A percentile compares a stretch with the other conserved stretches of the same genome.
phyloP scores from a whole-genome alignment of 148 eudicot species.

The Dianthus caryophyllus region DNA sequence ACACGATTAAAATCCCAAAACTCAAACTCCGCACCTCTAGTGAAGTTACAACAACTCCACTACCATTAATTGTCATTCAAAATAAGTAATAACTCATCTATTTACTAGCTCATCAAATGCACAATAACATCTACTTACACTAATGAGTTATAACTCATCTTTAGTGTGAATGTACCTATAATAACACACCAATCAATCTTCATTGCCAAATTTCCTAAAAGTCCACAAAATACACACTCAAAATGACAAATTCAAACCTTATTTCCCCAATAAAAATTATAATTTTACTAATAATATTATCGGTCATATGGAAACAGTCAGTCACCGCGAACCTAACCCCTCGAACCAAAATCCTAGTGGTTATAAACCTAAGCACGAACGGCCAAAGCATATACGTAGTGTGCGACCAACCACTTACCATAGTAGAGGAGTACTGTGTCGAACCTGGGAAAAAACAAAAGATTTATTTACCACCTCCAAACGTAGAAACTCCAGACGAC shows the following conservation, averaged over 20 bases:
- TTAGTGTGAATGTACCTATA: too few species aligned
- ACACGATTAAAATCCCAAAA: too few species aligned
- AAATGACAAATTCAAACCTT: not conserved
- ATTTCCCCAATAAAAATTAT: not conserved
- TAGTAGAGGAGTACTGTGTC: not conserved
- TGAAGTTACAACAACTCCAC: too few species aligned
- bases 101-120: too few species aligned
- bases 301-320: not conserved
- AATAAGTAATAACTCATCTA: too few species aligned
- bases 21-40: too few species aligned
- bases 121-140: too few species aligned
- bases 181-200: not conserved
- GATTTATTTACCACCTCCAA: not conserved
- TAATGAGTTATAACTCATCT: not conserved
- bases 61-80: too few species aligned
- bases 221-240: not conserved
- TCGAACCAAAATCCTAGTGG: not conserved
- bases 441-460: not conserved
- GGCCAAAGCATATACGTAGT: not conserved
- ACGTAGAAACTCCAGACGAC: not conserved
- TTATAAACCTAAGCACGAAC: not conserved
- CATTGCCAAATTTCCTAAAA: not conserved
- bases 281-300: not conserved
- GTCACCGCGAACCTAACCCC: not conserved
- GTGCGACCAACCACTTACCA: not conserved